These are phyloP conservation scores for Gastrolobium bilobum DNA, from an alignment of 306 rosid species.

Conservation along the genomic window DNA sequence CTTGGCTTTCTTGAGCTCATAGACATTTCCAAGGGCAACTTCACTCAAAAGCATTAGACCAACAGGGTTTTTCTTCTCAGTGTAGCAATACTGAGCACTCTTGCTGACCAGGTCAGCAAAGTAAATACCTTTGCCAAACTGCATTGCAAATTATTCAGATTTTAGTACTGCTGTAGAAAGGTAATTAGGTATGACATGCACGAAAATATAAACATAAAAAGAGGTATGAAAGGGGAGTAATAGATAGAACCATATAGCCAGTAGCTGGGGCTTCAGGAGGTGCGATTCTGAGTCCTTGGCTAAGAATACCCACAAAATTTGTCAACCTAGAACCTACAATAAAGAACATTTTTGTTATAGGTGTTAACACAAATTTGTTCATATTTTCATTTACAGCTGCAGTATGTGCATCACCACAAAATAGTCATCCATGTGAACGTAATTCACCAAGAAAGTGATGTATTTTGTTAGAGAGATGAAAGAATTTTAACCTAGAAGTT, in stretches of 20 bases:
- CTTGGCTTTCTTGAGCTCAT: conserved; percentile 88
- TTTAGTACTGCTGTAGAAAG: conserved; percentile 21
- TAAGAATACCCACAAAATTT: conserved; percentile 92
- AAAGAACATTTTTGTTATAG: conserved; percentile 28
- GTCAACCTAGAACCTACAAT: conserved; percentile 90
- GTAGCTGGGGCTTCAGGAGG: conserved; percentile 99
- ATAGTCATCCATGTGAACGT: conserved; percentile 32
- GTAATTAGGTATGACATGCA: conserved; percentile 18
- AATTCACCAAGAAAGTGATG: conserved; percentile 16
- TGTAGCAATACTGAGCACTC: conserved; percentile 98
- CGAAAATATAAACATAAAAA: conserved; percentile 22
- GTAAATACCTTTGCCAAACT: conserved; percentile 98
- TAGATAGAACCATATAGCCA: conserved; percentile 84
- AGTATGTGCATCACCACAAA: conserved; percentile 36
- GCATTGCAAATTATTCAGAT: conserved; percentile 54
- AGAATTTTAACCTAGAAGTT: conserved; percentile 20
- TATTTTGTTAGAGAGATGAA: not conserved
- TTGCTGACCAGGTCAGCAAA: conserved; percentile 96
- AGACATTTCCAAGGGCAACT: conserved; percentile 89
- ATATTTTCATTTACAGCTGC: conserved; percentile 20
- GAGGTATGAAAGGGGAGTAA: conserved; percentile 21
- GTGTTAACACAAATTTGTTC: conserved; percentile 25
- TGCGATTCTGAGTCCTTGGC: conserved; percentile 97
- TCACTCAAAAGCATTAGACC: conserved; percentile 94
- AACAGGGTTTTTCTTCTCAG: conserved; percentile 89